Evolutionary conservation across 345 rosid genomes (phyloP), one percentile per base, ranked within the genome.

Genomic region (Erodium maritimum): DNA sequence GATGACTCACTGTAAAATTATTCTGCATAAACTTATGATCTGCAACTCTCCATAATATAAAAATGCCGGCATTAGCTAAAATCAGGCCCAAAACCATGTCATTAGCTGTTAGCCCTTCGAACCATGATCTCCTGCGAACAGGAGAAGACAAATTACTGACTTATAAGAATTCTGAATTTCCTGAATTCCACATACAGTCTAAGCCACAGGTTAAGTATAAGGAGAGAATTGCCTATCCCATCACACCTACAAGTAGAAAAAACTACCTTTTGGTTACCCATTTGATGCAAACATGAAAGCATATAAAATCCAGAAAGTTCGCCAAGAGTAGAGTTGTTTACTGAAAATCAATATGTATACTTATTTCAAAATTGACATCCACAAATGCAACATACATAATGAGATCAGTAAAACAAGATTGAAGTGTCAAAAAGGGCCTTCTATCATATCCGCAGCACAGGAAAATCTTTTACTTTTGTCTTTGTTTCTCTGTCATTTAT

Each of bases 1-100:
- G 69, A 68, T 69, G 59, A 65, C 87, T 73, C 69, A 91, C 98
- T 72, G 80, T 91, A 73, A 91, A 91, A 70, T 91, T 83, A 11
- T 80, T 62, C 57, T 57, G 42, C 98, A 91, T 88, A 78, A 86
- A 88, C 21, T 25, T 70, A 20, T 25, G 51, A 74, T 79, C 69
- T 12, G 76, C 85, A 56, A 84, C 63, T 42, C 79, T 78, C 98
- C 95, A 86, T 72, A 83, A 72, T 34, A 81, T 0, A 73, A 86
- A 91, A 55, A 91, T 86, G 46, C 71, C 83, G 73, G 76, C 61
- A 72, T 91, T 88, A 55, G 87, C 77, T 61, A 81, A 1, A 37
- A 88, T 61, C 77, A 91, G 68, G 23, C 91, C 89, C 64, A 77
- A 74, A 64, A 91, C 86, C 67, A 83, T 68, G 25, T 80, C 76